Evolutionary conservation across 441 rosid species (phyloP).

Genomic region (Manihot esculenta): DNA sequence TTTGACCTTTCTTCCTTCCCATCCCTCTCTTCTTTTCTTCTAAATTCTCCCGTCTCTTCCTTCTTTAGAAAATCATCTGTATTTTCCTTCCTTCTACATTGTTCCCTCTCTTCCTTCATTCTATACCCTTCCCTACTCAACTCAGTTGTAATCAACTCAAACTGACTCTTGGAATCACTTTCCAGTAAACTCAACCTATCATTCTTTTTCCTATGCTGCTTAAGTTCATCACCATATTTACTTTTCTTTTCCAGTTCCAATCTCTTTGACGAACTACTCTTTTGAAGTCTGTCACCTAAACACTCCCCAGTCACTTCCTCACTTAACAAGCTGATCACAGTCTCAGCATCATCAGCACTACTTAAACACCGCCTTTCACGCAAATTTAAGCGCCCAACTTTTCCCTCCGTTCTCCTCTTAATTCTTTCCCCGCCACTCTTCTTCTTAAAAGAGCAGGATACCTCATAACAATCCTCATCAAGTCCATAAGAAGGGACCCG

Average conservation of each 20-base stretch:
- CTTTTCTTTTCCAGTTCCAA: conserved; percentile 39
- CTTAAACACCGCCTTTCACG: conserved; percentile 35
- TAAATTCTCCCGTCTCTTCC: conserved; percentile 28
- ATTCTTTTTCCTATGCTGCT: conserved; percentile 30
- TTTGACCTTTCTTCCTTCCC: conserved; percentile 25
- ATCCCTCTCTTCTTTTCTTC: conserved; percentile 25
- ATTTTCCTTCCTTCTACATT: conserved; percentile 13
- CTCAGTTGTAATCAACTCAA: conserved; percentile 24
- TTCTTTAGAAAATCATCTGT: conserved; percentile 29
- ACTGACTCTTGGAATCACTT: conserved; percentile 36
- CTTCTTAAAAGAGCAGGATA: conserved; percentile 38
- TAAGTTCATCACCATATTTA: conserved; percentile 24
- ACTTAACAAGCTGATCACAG: conserved; percentile 71
- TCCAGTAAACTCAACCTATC: conserved; percentile 28
- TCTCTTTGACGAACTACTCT: conserved; percentile 35
- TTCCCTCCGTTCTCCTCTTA: conserved; percentile 41
- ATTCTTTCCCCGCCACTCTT: conserved; percentile 30
- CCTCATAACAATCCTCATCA: conserved; percentile 40
- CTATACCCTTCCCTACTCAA: conserved; percentile 28
- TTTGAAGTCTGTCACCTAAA: conserved; percentile 34
- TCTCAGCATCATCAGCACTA: conserved; percentile 55
- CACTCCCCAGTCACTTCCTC: conserved; percentile 54
- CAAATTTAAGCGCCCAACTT: conserved; percentile 34
- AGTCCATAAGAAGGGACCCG: conserved; percentile 40
- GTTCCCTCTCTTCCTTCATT: conserved; percentile 36